phyloP scores from a whole-genome alignment of 2,329 filamentous ascomycete species.

The Hypoxylon sp. region DNA sequence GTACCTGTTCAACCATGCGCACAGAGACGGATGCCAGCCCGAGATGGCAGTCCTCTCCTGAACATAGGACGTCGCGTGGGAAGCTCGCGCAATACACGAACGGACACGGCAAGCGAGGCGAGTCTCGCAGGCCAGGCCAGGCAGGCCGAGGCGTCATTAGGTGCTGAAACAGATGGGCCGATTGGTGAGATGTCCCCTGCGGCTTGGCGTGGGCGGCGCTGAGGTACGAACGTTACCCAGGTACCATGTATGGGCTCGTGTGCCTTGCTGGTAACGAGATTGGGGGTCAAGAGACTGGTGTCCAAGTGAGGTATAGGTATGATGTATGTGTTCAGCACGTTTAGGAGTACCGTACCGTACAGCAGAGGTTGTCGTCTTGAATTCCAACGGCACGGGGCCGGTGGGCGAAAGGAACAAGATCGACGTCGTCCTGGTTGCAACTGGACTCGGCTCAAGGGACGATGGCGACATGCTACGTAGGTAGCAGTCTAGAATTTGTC shows the following conservation, averaged over 20 bases:
- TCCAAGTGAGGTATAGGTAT: not conserved
- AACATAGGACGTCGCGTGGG: conserved; percentile 1
- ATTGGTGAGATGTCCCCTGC: conserved; percentile 10
- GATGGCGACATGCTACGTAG: conserved; percentile 14
- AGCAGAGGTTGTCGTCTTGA: not conserved
- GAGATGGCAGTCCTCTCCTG: not conserved
- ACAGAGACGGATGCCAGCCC: not conserved
- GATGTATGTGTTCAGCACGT: not conserved
- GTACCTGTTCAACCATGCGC: not conserved
- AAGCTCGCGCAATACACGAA: conserved; percentile 7
- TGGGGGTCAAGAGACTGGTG: conserved; percentile 4
- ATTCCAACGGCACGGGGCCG: conserved; percentile 20
- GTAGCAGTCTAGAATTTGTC: conserved; percentile 15
- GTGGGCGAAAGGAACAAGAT: conserved; percentile 24
- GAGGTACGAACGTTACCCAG: not conserved
- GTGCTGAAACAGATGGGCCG: conserved; percentile 23
- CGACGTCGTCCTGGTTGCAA: conserved; percentile 13
- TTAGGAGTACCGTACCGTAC: not conserved
- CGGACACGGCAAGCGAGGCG: not conserved
- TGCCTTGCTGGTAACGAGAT: conserved; percentile 7
- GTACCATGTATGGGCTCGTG: not conserved
- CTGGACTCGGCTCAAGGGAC: conserved; percentile 4
- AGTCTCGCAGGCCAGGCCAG: no score
- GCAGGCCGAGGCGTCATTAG: conserved; percentile 1
- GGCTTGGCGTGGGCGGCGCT: conserved; percentile 13